Base-by-base conservation (phyloP, 768 basidiomycete genomes). In the Mycena polygramma region DNA sequence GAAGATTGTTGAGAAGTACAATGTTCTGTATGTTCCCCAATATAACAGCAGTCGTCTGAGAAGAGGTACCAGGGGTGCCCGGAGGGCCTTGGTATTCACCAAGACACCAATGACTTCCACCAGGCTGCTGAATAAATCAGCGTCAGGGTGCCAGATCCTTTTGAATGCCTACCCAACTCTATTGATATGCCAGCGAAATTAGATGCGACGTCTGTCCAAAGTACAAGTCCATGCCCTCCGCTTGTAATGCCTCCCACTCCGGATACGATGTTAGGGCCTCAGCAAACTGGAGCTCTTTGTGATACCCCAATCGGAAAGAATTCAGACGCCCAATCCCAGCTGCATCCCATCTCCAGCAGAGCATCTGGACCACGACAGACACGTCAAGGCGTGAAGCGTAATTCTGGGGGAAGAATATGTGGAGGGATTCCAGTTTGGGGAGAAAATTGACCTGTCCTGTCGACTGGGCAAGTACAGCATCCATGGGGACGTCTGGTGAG, bases 351-450 rank as follows among this genome's bases (percentile, higher is more conserved):
- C 52, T 45, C 41, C 19, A 45, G 45, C 26, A 5, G 8, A 64
- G 54, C 41, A 64, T 43, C 7, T 36, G 36, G 10, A 58, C 45
- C 4, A 62, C 46, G 8, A 7, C 45, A 7, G 45, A 11, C 45
- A 19, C 15, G 7, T 7, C 7, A 17, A 17, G 14, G 45, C 3
- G 19, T 7, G 45, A 19, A 46, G 14, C 45, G 15, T 15, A 30
- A 6, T 19, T 17, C 7, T 11, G 15, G 15, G 11, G 4, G 45
- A 19, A 14, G 10, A 15, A 46, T 46, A 10, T 54, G 62, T 41
- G 41, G 41, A 63, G 35, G 10, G 41, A 54, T 54, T 65, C 54
- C 41, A 65, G 20, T 8, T 49, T 39, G 20, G 64, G 64, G 36
- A 65, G 64, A 15, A 65, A 65, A 39, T 49, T 22, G 9, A 7